Percentiles rank a stretch among this genome's conserved stretches.
Evolutionary conservation across 768 basidiomycete species (phyloP).

Genomic region (Trametes cubensis): DNA sequence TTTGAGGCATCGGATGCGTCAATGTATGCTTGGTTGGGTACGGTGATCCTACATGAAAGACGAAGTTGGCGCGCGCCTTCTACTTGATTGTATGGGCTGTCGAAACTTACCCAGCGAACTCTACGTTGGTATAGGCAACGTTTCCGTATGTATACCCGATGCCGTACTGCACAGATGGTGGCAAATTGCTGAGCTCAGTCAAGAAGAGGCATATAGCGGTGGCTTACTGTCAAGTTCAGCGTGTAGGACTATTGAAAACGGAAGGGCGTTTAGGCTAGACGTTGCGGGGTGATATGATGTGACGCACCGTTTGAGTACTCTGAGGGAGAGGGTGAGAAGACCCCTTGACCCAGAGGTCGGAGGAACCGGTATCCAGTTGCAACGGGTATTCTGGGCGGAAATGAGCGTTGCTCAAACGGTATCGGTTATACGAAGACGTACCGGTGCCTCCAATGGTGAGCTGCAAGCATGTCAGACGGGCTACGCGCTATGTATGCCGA

Average conservation of each 20-base stretch:
- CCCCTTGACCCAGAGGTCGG: slow-evolving; percentile 66
- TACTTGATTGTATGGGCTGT: neutral
- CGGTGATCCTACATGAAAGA: slow-evolving; percentile 49
- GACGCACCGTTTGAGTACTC: slow-evolving; percentile 28
- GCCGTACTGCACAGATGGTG: slow-evolving; percentile 57
- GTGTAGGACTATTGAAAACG: slow-evolving; percentile 41
- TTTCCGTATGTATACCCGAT: slow-evolving; percentile 77
- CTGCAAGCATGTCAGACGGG: slow-evolving; percentile 39
- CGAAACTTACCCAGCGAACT: slow-evolving; percentile 67
- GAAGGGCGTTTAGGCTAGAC: neutral
- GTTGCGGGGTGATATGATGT: slow-evolving; percentile 8
- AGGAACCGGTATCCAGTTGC: slow-evolving; percentile 86
- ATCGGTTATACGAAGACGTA: slow-evolving; percentile 37
- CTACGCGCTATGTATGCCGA: slow-evolving; percentile 1
- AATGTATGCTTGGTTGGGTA: slow-evolving; percentile 72
- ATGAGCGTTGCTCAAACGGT: slow-evolving; percentile 13
- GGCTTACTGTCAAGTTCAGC: slow-evolving; percentile 66
- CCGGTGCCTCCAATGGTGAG: slow-evolving; percentile 65
- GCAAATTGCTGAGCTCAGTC: neutral
- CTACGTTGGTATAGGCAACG: slow-evolving; percentile 60
- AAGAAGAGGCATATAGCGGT: neutral
- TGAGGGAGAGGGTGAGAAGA: slow-evolving; percentile 24
- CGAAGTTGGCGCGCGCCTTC: neutral
- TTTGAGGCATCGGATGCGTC: slow-evolving; percentile 67
- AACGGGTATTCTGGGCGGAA: slow-evolving; percentile 59